Conservation (phyloP, 305 asterid species). For the Plantago lanceolata region DNA sequence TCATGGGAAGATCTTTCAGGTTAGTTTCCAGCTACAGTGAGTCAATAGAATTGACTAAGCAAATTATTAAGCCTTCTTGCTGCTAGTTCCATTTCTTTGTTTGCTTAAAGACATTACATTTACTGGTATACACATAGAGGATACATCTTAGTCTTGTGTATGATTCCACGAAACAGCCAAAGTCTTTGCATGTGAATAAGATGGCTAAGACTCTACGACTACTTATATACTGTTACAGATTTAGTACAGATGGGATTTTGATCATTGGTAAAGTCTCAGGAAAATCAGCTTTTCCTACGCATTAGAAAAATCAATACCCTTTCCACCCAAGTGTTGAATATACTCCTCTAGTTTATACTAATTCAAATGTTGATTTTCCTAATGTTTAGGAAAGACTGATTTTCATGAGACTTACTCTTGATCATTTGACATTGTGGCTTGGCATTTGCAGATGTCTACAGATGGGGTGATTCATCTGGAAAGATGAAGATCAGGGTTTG, state of each 20-base stretch:
- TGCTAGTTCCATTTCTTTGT: slow-evolving; percentile 11
- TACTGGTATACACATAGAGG: slow-evolving; percentile 12
- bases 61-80: slow-evolving; percentile 16
- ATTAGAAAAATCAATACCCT: too few species aligned
- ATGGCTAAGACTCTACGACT: not conserved
- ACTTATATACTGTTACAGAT: not conserved
- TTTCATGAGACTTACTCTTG: too few species aligned
- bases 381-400: too few species aligned
- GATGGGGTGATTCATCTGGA: slow-evolving; percentile 73
- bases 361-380: too few species aligned
- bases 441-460: slow-evolving; percentile 75
- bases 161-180: slow-evolving; percentile 10
- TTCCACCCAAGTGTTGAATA: too few species aligned
- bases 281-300: too few species aligned
- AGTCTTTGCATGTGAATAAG: slow-evolving; percentile 7
- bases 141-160: slow-evolving; percentile 8
- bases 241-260: not conserved
- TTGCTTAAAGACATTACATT: slow-evolving; percentile 7
- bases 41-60: slow-evolving; percentile 8
- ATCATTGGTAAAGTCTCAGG: too few species aligned
- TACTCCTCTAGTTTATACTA: too few species aligned
- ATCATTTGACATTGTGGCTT: slow-evolving; percentile 19
- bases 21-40: slow-evolving; percentile 24
- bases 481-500: slow-evolving; percentile 82
- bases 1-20: slow-evolving; percentile 98